Conservation (phyloP, 768 basidiomycete species). For the Lentinula raphanica region DNA sequence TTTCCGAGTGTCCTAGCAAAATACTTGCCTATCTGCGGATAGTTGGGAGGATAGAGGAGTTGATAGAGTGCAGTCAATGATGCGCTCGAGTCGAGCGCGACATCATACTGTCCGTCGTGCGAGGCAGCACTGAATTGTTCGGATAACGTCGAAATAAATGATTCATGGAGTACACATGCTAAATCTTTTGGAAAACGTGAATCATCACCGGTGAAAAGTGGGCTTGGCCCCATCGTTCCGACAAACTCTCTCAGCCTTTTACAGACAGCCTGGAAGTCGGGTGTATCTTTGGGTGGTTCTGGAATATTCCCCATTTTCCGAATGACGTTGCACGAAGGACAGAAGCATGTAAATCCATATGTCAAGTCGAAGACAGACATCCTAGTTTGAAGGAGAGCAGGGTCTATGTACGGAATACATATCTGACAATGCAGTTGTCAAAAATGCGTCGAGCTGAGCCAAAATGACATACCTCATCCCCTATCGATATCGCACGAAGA, state of each 20-base stretch:
- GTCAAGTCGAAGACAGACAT: slow-evolving; percentile 52
- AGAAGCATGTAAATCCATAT: slow-evolving; percentile 67
- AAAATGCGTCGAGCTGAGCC: neutral
- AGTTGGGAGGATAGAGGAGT: slow-evolving; percentile 67
- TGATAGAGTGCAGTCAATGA: slow-evolving; percentile 62
- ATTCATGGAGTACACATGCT: slow-evolving; percentile 45
- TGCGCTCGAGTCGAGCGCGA: slow-evolving; percentile 49
- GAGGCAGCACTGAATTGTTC: slow-evolving; percentile 65
- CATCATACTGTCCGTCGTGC: slow-evolving; percentile 54
- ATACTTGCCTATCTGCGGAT: slow-evolving; percentile 73
- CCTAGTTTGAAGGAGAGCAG: slow-evolving; percentile 60
- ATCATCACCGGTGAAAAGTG: slow-evolving; percentile 6
- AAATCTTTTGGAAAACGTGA: slow-evolving; percentile 35
- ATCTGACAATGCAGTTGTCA: slow-evolving; percentile 37
- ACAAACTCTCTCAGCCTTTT: slow-evolving; percentile 8
- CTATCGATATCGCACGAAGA: slow-evolving; percentile 47
- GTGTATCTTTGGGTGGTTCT: slow-evolving; percentile 29
- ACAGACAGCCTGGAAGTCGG: slow-evolving; percentile 17
- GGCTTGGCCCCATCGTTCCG: slow-evolving; percentile 3
- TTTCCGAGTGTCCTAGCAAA: neutral
- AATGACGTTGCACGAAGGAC: slow-evolving; percentile 50
- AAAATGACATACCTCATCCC: slow-evolving; percentile 54
- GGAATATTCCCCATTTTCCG: slow-evolving; percentile 31
- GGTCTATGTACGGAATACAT: slow-evolving; percentile 73
- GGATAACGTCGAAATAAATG: slow-evolving; percentile 52